Conservation (phyloP, 2,329 filamentous ascomycete genomes). For the Thermoascus crustaceus region DNA sequence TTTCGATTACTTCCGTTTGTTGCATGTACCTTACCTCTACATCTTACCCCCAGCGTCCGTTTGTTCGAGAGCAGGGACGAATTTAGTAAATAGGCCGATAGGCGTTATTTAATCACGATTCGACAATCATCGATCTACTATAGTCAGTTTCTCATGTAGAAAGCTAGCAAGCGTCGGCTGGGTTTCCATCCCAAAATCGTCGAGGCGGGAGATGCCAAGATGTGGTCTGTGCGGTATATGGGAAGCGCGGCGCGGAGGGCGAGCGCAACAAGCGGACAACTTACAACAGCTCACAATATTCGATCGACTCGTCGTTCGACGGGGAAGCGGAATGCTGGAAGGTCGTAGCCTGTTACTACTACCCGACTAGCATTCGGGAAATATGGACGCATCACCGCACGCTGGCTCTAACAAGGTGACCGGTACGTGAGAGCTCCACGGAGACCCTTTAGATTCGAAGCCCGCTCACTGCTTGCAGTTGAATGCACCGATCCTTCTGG, state of each 20-base stretch:
- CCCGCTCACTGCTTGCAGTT: constrained; percentile 47
- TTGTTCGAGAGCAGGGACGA: no score
- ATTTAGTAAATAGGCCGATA: no score
- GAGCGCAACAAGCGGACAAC: no score
- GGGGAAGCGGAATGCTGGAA: constrained; percentile 20
- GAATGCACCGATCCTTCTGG: constrained; percentile 93
- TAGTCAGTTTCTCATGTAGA: no score
- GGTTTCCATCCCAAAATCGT: constrained; percentile 4
- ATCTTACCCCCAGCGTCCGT: no score
- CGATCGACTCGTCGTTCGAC: no score
- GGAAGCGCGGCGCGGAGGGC: constrained; percentile 1
- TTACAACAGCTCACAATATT: no score
- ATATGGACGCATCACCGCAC: constrained; percentile 35
- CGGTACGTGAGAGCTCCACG: constrained; percentile 40
- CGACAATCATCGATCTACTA: no score
- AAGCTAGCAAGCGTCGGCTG: no score
- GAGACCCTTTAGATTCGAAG: constrained; percentile 8
- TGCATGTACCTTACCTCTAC: constrained; percentile 3
- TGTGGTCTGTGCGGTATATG: constrained; percentile 10
- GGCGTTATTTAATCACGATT: no score
- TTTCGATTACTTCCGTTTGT: background rate
- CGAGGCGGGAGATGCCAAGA: constrained; percentile 6
- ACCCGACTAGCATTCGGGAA: constrained; percentile 22
- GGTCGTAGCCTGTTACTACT: constrained; percentile 8
- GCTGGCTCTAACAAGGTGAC: constrained; percentile 66